These are phyloP conservation scores for Coriaria nepalensis DNA, from an alignment of 306 rosid species.

Conservation along the genomic window DNA sequence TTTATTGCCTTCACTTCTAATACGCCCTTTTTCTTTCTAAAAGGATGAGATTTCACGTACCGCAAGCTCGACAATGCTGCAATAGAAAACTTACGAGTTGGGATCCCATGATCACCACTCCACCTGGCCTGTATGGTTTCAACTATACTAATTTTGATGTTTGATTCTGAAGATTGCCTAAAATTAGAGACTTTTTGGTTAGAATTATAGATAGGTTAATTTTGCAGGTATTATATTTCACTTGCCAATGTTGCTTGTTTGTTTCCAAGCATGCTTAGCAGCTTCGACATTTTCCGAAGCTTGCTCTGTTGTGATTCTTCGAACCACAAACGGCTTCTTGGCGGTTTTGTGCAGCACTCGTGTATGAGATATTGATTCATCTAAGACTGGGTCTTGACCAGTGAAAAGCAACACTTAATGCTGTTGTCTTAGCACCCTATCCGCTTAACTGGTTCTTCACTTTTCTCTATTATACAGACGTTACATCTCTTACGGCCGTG, in stretches of 20 bases:
- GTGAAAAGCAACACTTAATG: constrained; percentile 42
- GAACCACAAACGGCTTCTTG: constrained; percentile 60
- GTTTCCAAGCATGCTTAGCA: constrained; percentile 57
- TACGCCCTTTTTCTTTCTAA: too few relatives aligned
- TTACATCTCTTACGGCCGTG: constrained; percentile 67
- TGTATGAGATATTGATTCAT: constrained; percentile 50
- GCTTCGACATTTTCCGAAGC: constrained; percentile 43
- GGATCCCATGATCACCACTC: constrained; percentile 97
- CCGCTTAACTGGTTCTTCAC: constrained; percentile 93
- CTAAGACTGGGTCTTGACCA: constrained; percentile 61
- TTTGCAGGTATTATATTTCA: constrained; percentile 93
- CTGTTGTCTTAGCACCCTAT: constrained; percentile 51
- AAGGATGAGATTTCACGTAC: constrained; percentile 94
- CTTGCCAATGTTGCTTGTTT: constrained; percentile 79
- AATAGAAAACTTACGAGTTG: constrained; percentile 73
- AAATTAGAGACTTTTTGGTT: background rate
- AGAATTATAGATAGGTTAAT: background rate
- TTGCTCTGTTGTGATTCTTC: constrained; percentile 54
- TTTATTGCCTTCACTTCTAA: too few relatives aligned
- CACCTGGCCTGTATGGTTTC: constrained; percentile 79
- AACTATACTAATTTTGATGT: constrained; percentile 8
- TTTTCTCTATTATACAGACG: constrained; percentile 88
- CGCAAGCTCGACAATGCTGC: constrained; percentile 73
- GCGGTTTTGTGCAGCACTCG: constrained; percentile 48
- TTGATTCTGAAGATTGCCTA: background rate